Evolutionary conservation across 768 basidiomycete genomes (phyloP).

Genomic region (Gloeopeniophorella convolvens): DNA sequence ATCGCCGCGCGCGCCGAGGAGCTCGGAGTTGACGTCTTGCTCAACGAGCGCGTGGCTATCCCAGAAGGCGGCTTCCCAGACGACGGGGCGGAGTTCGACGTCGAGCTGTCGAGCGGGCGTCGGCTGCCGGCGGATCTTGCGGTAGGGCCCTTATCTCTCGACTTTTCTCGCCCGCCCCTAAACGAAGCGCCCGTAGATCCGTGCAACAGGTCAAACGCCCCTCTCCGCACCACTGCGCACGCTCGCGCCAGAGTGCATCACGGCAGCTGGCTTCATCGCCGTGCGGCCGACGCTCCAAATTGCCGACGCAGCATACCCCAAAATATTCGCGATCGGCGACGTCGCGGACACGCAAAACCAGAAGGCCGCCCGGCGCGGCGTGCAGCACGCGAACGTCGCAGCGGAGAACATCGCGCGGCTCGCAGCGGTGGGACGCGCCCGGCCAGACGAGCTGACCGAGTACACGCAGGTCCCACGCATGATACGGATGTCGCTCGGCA

Average conservation of each 20-base stretch:
- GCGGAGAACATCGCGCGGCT: slow-evolving; percentile 21
- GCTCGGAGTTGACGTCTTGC: slow-evolving; percentile 21
- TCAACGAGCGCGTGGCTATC: slow-evolving; percentile 23
- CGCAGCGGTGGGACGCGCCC: not conserved
- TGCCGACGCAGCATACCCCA: slow-evolving; percentile 11
- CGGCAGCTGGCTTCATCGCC: slow-evolving; percentile 18
- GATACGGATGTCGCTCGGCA: slow-evolving; percentile 25
- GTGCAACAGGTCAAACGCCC: slow-evolving; percentile 29
- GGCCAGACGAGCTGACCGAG: not conserved
- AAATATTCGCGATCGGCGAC: slow-evolving; percentile 27
- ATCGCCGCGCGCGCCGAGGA: slow-evolving; percentile 20
- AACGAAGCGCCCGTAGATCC: slow-evolving; percentile 21
- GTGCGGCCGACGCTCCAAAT: slow-evolving; percentile 28
- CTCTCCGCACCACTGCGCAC: slow-evolving; percentile 23
- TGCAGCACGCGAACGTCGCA: slow-evolving; percentile 22
- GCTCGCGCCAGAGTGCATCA: slow-evolving; percentile 22
- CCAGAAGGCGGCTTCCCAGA: slow-evolving; percentile 27
- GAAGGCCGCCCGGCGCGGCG: slow-evolving; percentile 24
- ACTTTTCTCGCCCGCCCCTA: not conserved
- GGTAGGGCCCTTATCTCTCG: slow-evolving; percentile 3
- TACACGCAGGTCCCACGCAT: slow-evolving; percentile 3
- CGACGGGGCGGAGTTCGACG: slow-evolving; percentile 17
- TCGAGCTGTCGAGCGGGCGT: slow-evolving; percentile 20
- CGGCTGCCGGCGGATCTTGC: slow-evolving; percentile 21
- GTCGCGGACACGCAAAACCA: slow-evolving; percentile 24